Base-by-base conservation (phyloP, 2,329 filamentous ascomycete species). In the Leptosphaerulina australis region DNA sequence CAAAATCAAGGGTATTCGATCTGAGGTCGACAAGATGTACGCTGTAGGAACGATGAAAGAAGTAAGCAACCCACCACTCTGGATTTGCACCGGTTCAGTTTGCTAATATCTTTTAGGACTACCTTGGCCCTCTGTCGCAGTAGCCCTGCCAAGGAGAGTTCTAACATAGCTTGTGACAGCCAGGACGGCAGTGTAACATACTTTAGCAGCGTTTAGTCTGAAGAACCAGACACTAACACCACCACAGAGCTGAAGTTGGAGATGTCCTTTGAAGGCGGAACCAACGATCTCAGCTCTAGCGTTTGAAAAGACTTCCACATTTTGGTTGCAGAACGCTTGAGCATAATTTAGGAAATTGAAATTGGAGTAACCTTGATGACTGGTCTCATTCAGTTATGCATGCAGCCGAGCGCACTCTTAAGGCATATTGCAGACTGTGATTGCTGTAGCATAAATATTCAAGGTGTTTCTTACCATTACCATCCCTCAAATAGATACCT, bases 41-140 rank as follows among this genome's bases (percentile, higher is more conserved):
- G 94, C 93, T 28, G 96, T 99, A 73, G 94, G 92, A 53, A 97
- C 91, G 62, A 97, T 99, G 78, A 96, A 96, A 76, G 93, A 88
- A 70, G 84, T 72, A 65, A 50, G 55, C 51, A 30, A 10, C 14
- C 14, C 24, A 4, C 34, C 26, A 15, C 44, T 40, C 37, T 47
- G 24, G 17, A 38, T 38, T 31, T 3, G 26, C 20, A 35, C 36
- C 11, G 22, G 53, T 48, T 37, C 35, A 37, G 36, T 58, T 67
- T 41, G 64, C 35, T 36, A 44, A 30, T 17, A 14, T 35, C 33
- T 45, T 36, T n/a, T 50, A 74, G 71, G 72, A 75, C 55, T 75
- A 73, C 44, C 70, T 75, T 50, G 72, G 72, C 37, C 67, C 68
- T 37, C 53, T 71, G 34, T 64, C 66, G 18, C 57, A 59, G 53